Percentiles rank a stretch among this genome's conserved stretches.
These are phyloP conservation scores for Ustilago cynodontis DNA, from an alignment of 1,284 basidiomycete genomes.

Conservation along the genomic window DNA sequence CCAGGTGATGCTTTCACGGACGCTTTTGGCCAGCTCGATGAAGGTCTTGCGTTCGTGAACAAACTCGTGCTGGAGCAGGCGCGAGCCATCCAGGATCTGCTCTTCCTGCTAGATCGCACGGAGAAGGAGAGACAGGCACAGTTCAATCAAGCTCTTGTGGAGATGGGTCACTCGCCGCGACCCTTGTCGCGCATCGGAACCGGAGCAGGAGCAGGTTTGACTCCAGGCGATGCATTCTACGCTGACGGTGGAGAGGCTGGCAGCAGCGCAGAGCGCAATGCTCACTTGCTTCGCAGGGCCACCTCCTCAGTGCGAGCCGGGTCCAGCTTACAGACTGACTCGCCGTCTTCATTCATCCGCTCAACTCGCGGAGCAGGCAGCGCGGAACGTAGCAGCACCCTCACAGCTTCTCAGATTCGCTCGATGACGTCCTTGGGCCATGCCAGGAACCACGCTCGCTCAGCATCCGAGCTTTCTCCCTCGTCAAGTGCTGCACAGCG, in stretches of 20 bases:
- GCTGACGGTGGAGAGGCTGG: neutral
- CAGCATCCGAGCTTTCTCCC: constrained; percentile 49
- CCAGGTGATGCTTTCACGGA: constrained; percentile 35
- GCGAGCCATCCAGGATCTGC: constrained; percentile 44
- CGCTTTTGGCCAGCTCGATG: constrained; percentile 48
- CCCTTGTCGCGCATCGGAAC: constrained; percentile 45
- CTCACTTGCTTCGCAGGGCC: constrained; percentile 26
- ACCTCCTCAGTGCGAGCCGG: constrained; percentile 28
- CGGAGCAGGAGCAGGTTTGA: constrained; percentile 7
- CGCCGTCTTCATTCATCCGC: constrained; percentile 22
- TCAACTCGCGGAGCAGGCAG: constrained; percentile 18
- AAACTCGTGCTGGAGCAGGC: constrained; percentile 51
- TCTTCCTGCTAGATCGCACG: constrained; percentile 43
- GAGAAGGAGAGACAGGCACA: constrained; percentile 52
- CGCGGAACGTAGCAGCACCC: constrained; percentile 27
- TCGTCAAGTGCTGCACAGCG: constrained; percentile 33
- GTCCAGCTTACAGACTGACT: constrained; percentile 19
- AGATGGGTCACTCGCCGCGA: constrained; percentile 41
- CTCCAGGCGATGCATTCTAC: constrained; percentile 1
- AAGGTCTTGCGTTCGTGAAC: constrained; percentile 46
- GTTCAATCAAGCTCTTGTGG: constrained; percentile 43
- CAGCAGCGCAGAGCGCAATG: constrained; percentile 17
- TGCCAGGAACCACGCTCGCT: constrained; percentile 31
- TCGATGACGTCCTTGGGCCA: constrained; percentile 49
- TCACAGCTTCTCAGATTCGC: constrained; percentile 42